Conservation (phyloP, 768 basidiomycete species). For the Pholiota conissans region DNA sequence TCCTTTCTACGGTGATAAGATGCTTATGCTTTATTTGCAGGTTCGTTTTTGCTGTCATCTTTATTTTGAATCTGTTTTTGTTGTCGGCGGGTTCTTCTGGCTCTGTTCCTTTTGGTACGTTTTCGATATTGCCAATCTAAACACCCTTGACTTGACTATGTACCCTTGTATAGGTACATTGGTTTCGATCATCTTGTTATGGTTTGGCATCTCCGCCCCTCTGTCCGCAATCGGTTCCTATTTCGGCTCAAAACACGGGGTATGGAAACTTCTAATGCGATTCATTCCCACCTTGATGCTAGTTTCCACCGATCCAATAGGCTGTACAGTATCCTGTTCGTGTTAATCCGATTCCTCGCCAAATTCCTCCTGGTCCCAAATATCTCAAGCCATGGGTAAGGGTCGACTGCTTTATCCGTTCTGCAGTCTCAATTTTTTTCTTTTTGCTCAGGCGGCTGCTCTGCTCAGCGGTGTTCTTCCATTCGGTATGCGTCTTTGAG, state of each 20-base stretch:
- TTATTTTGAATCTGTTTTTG: slow-evolving; percentile 90
- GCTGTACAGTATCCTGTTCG: slow-evolving; percentile 79
- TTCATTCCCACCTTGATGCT: slow-evolving; percentile 7
- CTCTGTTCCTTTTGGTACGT: slow-evolving; percentile 89
- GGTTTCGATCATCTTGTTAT: slow-evolving; percentile 78
- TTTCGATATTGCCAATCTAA: background rate
- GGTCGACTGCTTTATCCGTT: slow-evolving; percentile 6
- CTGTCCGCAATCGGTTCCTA: slow-evolving; percentile 85
- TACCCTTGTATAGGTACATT: slow-evolving; percentile 66
- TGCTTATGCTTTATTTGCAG: slow-evolving; percentile 35
- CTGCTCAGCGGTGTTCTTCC: slow-evolving; percentile 90
- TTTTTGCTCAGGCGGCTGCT: slow-evolving; percentile 69
- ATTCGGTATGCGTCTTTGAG: slow-evolving; percentile 55
- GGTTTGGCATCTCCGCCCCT: slow-evolving; percentile 95
- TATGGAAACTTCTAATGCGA: slow-evolving; percentile 42
- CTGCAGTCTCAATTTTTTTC: slow-evolving; percentile 9
- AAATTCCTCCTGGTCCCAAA: slow-evolving; percentile 86
- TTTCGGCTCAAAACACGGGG: slow-evolving; percentile 84
- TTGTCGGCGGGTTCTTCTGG: slow-evolving; percentile 85
- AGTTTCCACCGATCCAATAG: slow-evolving; percentile 34
- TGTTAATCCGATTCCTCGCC: slow-evolving; percentile 93
- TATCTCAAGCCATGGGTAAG: slow-evolving; percentile 82
- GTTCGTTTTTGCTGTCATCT: slow-evolving; percentile 80
- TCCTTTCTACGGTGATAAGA: background rate
- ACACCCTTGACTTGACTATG: background rate